Evolutionary conservation across 192 early-diverging fungal genomes (phyloP), one percentile per base, ranked within the genome.

Genomic region (Coemansia sp.): DNA sequence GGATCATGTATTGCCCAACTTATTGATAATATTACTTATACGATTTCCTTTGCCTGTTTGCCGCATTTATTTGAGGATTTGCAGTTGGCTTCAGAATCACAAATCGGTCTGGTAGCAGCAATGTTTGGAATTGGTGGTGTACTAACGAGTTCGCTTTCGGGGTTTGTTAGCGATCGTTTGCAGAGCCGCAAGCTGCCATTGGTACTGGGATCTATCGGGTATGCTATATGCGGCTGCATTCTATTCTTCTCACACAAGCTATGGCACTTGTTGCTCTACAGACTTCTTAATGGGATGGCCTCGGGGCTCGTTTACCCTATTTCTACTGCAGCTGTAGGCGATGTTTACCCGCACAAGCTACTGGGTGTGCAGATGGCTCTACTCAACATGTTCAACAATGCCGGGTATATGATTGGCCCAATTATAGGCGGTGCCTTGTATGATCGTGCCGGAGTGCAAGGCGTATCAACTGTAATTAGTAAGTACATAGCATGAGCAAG

Each of bases 1-100:
- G 63, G 57, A 10, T 26, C 73, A 21, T 77, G 73, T 30, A 41
- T 63, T 18, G 62, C 67, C 5, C 57, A 70, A 30, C 50, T 65
- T 21, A 33, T 66, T 1, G 63, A 77, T 50, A 77, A 77, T 36
- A 57, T 70, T 11, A 31, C 59, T 9, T 77, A 66, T 26, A 47
- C 67, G 4, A 65, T 77, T 10, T 69, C 73, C 7, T 61, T 70
- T 63, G 73, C 73, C 3, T 65, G 66, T 37, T 28, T 77, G 38
- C 73, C 73, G 6, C 73, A 77, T 18, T 4, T 77, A 26, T 77
- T 70, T 50, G 73, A 77, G 35, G 73, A 76, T 39, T 69, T 69
- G 66, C 23, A 58, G 6, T 9, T 76, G 23, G 72, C 72, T 8
- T 69, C 66, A 1, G 62, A 76, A 23, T 61, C 72, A 2, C 50